These are phyloP conservation scores for Dendrobium nobile DNA, from an alignment of 106 monocot genomes.

Conservation along the genomic window DNA sequence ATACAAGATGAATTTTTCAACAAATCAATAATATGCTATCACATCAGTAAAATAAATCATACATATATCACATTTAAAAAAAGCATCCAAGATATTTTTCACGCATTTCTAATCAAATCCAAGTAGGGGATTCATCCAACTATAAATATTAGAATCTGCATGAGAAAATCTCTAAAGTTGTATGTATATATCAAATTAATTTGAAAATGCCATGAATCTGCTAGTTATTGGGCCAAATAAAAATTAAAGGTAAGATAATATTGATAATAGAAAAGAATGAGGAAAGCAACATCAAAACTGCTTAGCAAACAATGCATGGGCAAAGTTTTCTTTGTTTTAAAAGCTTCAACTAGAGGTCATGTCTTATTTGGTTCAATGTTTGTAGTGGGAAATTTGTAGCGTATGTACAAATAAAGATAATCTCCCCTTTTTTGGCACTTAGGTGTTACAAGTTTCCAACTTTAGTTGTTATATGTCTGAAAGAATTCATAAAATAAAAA, in stretches of 20 bases:
- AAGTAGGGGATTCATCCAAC: background rate
- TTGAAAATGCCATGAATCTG: background rate
- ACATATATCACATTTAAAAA: background rate
- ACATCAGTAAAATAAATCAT: constrained; percentile 3
- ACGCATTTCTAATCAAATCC: background rate
- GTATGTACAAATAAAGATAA: background rate
- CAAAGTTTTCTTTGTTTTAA: background rate
- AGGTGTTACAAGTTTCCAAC: too few relatives aligned
- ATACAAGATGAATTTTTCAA: constrained; percentile 30
- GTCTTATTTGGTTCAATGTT: background rate
- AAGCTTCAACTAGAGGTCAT: background rate
- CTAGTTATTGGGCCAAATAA: background rate
- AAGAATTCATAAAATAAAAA: too few relatives aligned
- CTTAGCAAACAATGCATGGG: too few relatives aligned
- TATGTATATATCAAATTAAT: too few relatives aligned
- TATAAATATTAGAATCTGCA: background rate
- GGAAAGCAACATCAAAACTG: background rate
- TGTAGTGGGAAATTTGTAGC: background rate
- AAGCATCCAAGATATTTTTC: background rate
- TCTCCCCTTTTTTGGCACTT: too few relatives aligned
- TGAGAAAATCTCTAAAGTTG: background rate
- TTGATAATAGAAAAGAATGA: background rate
- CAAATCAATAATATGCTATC: background rate
- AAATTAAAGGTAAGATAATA: too few relatives aligned
- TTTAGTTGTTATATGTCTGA: too few relatives aligned